Evolutionary conservation across 768 basidiomycete genomes (phyloP), one percentile per base, ranked within the genome.

Genomic region (Leccinellum luteum): DNA sequence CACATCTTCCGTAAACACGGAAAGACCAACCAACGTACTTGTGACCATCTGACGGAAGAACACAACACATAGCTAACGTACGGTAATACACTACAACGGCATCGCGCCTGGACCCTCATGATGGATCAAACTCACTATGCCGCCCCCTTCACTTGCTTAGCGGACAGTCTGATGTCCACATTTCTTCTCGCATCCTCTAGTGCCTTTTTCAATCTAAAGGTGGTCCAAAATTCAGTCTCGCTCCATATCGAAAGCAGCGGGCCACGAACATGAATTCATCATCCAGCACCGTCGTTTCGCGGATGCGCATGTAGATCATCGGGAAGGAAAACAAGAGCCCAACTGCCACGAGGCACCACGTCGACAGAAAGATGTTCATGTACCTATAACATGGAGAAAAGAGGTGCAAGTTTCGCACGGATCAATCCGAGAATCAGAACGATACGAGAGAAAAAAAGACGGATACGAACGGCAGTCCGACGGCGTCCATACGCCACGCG

Each of bases 331-430:
- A 85, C 45, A 87, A 54, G 17, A 88, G 79, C 2, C 87, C 87
- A 0, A 75, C 82, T 43, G 79, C 80, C 35, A 89, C 81, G 12
- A 90, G 76, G 14, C 74, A 76, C 88, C 88, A 90, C 2, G 88
- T 89, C 13, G 86, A 86, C 52, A 85, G 60, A 64, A 90, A 88
- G 27, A 90, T 78, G 64, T 82, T 85, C 84, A 88, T 85, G 69
- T 79, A 89, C 10, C 73, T 75, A 57, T 38, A 34, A 34, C 32
- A 34, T 15, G 51, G 50, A 1, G 15, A 6, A 48, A 7, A 21
- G 3, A 19, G 35, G n/a, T 19, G 38, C 17, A 41, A 19, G n/a
- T 41, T n/a, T 41, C 3, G 8, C n/a, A 9, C n/a, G 8, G 17
- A 21, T 21, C 21, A 3, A 19, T 43, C 10, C 2, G n/a, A 19